Percentiles rank a stretch among this genome's conserved stretches.
These are phyloP conservation scores for Apiosordaria backusii DNA, from an alignment of 495 filamentous ascomycete species.

Conservation along the genomic window DNA sequence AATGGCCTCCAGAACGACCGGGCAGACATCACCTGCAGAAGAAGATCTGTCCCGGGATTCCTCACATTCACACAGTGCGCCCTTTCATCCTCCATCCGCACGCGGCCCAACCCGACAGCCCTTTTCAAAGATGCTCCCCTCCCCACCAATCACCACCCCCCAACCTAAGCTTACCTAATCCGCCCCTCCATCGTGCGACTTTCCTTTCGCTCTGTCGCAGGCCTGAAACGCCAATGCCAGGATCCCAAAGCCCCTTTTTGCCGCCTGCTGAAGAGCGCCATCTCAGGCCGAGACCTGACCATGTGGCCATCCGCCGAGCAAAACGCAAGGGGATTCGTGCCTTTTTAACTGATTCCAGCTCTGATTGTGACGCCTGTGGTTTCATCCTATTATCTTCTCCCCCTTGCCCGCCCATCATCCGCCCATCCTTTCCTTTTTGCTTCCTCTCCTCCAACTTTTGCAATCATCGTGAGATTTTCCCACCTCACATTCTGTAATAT, in stretches of 20 bases:
- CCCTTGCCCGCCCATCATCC: background rate
- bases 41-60: background rate
- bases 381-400: constrained; percentile 5
- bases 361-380: constrained; percentile 25
- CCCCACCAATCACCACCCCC: constrained; percentile 19
- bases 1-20: background rate
- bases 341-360: constrained; percentile 2
- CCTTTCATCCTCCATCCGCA: background rate
- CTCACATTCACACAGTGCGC: background rate
- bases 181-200: constrained; percentile 27
- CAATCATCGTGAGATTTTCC: constrained; percentile 4
- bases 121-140: background rate
- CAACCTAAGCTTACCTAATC: constrained; percentile 17
- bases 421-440: constrained; percentile 1
- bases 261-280: background rate
- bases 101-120: background rate
- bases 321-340: background rate
- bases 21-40: background rate
- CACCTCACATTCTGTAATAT: background rate
- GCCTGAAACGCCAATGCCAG: constrained; percentile 43
- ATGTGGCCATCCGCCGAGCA: constrained; percentile 15
- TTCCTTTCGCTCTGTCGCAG: constrained; percentile 32
- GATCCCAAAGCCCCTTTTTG: constrained; percentile 14
- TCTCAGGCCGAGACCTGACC: background rate
- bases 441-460: background rate